Percentiles rank a stretch among this genome's conserved stretches.
phyloP scores from a whole-genome alignment of 768 basidiomycete species.

The Amanita rimosa region DNA sequence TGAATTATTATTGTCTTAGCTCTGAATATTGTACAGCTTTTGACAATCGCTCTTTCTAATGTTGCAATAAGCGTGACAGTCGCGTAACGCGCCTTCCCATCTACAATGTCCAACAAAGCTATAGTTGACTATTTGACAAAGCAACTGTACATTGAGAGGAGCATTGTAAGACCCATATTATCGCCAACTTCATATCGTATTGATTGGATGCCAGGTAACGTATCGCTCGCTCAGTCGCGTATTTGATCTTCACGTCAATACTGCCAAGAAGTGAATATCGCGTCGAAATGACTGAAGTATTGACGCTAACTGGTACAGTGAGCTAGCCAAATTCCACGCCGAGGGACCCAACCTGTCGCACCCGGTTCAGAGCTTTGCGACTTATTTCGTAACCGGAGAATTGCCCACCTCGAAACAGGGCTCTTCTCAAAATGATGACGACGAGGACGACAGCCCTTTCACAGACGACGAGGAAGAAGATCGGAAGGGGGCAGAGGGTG shows the following conservation, averaged over 20 bases:
- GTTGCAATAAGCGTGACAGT: too few species aligned
- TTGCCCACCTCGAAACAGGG: slow-evolving; percentile 8
- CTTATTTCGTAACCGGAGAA: slow-evolving; percentile 61
- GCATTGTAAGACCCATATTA: slow-evolving; percentile 24
- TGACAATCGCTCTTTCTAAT: too few species aligned
- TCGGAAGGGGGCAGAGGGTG: slow-evolving; percentile 5
- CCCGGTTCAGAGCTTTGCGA: slow-evolving; percentile 36
- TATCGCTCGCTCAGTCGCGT: slow-evolving; percentile 68
- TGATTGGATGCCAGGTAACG: slow-evolving; percentile 48
- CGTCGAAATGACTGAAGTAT: not conserved
- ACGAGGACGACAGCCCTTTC: slow-evolving; percentile 24
- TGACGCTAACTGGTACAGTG: slow-evolving; percentile 26
- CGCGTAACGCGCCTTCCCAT: too few species aligned
- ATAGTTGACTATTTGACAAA: slow-evolving; percentile 39
- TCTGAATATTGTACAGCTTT: too few species aligned
- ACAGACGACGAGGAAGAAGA: slow-evolving; percentile 6
- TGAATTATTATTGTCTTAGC: too few species aligned
- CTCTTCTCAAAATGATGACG: slow-evolving; percentile 14
- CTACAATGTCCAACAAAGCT: slow-evolving; percentile 24
- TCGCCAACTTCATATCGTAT: not conserved
- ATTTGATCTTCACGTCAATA: slow-evolving; percentile 62
- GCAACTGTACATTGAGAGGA: slow-evolving; percentile 37
- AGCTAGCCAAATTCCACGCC: slow-evolving; percentile 48
- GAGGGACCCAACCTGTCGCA: slow-evolving; percentile 30
- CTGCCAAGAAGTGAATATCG: slow-evolving; percentile 57